Evolutionary conservation across 371 early-diverging fungal genomes (phyloP), one percentile per base, ranked within the genome.

Genomic region (Mortierella polycephala): DNA sequence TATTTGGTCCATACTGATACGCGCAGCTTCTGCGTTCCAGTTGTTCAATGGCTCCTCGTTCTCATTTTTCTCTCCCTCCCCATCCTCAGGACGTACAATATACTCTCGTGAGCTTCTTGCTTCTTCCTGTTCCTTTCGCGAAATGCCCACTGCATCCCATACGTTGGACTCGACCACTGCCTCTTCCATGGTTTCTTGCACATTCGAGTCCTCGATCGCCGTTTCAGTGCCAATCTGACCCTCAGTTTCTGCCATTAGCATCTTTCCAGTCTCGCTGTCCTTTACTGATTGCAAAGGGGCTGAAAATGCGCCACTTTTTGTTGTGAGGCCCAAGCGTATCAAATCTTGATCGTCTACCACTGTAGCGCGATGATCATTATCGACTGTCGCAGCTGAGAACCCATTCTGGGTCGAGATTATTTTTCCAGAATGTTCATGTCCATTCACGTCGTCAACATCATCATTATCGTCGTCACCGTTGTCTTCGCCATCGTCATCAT

Each of bases 81-180:
- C 47, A 30, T 14, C 50, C 8, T 62, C 47, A n/a, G 21, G 20
- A 20, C 3, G 14, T 16, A 64, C 64, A 21, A 60, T 10, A 40
- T 70, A 64, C 30, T 61, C 49, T 21, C 52, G 57, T 0, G 50
- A 55, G 13, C 44, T 23, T 1, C 21, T 16, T 8, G 21, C 45
- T 6, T 13, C 18, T 9, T 57, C 60, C 20, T 62, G 67, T 11
- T 13, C 13, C 8, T 57, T 64, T 14, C 57, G 67, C 7, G 67
- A 52, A 7, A 21, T 47, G 0, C 65, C 72, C 41, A 56, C 57
- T 1, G 67, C 72, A 58, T 72, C 57, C 72, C 67, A 72, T 41
- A 66, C 62, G 12, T 57, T 46, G 11, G 66, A 52, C 18, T 40
- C 66, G 7, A 62, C 44, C 0, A 52, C 30, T 30, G 30, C 37